Base-by-base conservation (phyloP, 2,329 filamentous ascomycete genomes). In the Scopulariopsis brevicaulis region DNA sequence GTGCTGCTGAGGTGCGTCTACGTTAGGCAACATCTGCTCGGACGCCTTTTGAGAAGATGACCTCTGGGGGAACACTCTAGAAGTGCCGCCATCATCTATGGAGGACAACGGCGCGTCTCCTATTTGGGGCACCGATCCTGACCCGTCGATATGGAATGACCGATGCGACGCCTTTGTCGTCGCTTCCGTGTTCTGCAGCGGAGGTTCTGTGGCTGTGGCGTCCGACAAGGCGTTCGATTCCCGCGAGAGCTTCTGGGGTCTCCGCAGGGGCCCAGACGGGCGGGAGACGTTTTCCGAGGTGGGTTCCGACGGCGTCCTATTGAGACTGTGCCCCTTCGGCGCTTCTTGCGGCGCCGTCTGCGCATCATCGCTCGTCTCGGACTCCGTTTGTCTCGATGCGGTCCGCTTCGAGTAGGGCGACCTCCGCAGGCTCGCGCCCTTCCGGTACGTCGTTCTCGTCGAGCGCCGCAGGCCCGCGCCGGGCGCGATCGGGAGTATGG, bases 371-470 rank as follows among this genome's bases (percentile, higher is more conserved):
- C 68, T 43, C 71, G 72, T 43, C 74, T 70, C 57, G 78, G 76
- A 57, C 79, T 40, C 55, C 8, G 51, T 25, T n/a, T 57, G 37
- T 46, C 58, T 59, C 18, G 60, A 53, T 56, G 59, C 77, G 52
- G 84, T 77, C 46, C 93, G 82, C 70, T 89, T 90, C 1, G 89
- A 87, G 63, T 90, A 87, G 0, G 87, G 84, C 3, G 84, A 77
- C 25, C 89, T 87, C 55, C 88, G 86, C 61, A 96, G 71, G 73
- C 92, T 96, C 37, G 92, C 92, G 59, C 89, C 79, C 65, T 84
- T 90, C 65, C 92, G 80, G 70, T 97, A 97, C 28, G 89, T 93
- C 5, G 94, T 99, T 58, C 90, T 83, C 22, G 91, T 99, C 14
- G 94, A 96, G 61, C 94, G 83, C 64, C 94, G 87, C 54, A 99